Percentiles rank a stretch among this genome's conserved stretches.
phyloP scores from a whole-genome alignment of 2,329 filamentous ascomycete genomes.

The Eutypella sp. region DNA sequence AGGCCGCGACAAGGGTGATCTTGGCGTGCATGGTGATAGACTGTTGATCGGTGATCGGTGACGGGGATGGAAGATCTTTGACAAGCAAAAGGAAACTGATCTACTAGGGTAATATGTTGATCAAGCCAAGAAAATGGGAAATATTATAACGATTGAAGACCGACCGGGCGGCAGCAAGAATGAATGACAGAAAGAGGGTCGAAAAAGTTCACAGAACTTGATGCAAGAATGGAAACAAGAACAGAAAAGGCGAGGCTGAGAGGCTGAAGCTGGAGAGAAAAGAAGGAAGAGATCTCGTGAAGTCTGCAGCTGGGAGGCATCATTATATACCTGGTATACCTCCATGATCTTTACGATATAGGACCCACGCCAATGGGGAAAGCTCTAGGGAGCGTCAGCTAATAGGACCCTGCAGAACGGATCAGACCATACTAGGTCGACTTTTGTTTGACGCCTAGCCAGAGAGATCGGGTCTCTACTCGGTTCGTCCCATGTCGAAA shows the following conservation, averaged over 20 bases:
- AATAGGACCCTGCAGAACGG: constrained; percentile 8
- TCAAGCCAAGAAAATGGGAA: no score
- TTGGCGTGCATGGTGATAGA: constrained; percentile 39
- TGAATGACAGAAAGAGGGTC: constrained; percentile 26
- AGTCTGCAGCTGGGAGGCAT: constrained; percentile 15
- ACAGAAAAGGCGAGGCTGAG: constrained; percentile 18
- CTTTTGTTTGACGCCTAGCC: background rate
- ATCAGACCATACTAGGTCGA: background rate
- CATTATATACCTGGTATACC: constrained; percentile 2
- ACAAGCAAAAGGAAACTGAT: no score
- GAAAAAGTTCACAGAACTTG: constrained; percentile 36
- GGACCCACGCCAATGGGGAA: no score
- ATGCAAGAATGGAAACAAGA: constrained; percentile 18
- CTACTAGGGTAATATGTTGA: no score
- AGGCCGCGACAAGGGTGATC: constrained; percentile 32
- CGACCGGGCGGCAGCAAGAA: constrained; percentile 25
- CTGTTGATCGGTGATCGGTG: constrained; percentile 8
- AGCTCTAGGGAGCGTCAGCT: constrained; percentile 7
- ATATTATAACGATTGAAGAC: constrained; percentile 18
- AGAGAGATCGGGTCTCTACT: background rate
- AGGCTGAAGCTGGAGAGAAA: constrained; percentile 16
- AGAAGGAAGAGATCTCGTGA: constrained; percentile 24
- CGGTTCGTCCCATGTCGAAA: background rate
- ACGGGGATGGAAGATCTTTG: no score
- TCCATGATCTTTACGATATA: no score